These are phyloP conservation scores for Pyrenopolyporus hunteri DNA, from an alignment of 495 filamentous ascomycete genomes.

Conservation along the genomic window DNA sequence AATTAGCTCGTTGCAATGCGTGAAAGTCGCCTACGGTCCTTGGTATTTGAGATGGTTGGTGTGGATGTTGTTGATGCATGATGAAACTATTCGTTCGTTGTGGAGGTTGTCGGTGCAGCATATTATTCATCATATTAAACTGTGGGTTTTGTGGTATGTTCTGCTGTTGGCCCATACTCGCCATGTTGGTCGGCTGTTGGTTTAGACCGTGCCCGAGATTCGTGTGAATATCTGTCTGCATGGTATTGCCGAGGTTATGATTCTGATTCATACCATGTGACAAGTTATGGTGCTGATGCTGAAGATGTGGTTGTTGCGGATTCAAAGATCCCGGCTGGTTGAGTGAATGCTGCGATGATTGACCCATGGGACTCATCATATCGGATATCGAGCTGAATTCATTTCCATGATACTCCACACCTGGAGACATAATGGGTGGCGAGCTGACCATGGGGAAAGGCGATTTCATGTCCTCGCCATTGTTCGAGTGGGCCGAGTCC, in stretches of 20 bases:
- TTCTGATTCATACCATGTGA: constrained; percentile 45
- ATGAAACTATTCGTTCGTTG: constrained; percentile 52
- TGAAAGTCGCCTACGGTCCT: constrained; percentile 56
- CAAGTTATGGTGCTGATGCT: constrained; percentile 44
- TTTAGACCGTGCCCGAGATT: constrained; percentile 40
- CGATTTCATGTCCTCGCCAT: constrained; percentile 51
- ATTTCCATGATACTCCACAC: constrained; percentile 44
- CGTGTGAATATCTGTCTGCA: constrained; percentile 43
- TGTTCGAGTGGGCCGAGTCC: constrained; percentile 47
- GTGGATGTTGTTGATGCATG: constrained; percentile 39
- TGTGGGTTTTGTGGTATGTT: constrained; percentile 28
- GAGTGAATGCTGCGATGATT: constrained; percentile 41
- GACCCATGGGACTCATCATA: constrained; percentile 56
- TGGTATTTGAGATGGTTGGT: constrained; percentile 40
- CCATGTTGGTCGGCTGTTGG: constrained; percentile 27
- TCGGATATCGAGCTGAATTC: constrained; percentile 54
- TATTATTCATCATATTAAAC: constrained; percentile 40
- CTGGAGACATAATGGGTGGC: constrained; percentile 53
- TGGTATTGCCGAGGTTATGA: constrained; percentile 44
- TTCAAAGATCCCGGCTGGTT: constrained; percentile 42
- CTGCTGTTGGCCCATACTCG: constrained; percentile 37
- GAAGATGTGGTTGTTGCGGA: constrained; percentile 45
- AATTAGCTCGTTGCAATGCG: constrained; percentile 50
- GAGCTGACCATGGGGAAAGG: constrained; percentile 51
- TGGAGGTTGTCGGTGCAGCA: constrained; percentile 48